These are phyloP conservation scores for Solanum ossicruentum DNA, from an alignment of 257 asterid species.

Conservation along the genomic window DNA sequence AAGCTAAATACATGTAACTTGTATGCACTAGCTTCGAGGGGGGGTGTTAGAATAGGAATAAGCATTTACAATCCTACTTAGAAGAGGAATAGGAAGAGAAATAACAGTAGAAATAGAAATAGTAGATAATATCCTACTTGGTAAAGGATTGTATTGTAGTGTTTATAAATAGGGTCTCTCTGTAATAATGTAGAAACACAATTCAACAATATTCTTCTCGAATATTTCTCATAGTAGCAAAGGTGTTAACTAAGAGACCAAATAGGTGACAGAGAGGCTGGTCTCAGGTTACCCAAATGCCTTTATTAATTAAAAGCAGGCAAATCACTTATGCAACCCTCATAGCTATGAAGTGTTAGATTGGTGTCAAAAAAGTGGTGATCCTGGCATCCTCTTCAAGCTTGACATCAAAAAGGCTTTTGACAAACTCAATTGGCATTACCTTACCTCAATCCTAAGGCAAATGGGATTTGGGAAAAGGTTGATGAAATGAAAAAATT, in stretches of 20 bases:
- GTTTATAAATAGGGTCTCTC: no score
- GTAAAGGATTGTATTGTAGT: no score
- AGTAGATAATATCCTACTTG: no score
- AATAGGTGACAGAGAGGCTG: not conserved
- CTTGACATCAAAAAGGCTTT: not conserved
- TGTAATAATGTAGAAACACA: no score
- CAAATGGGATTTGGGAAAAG: not conserved
- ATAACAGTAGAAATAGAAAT: no score
- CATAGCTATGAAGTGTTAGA: not conserved
- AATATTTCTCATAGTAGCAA: no score
- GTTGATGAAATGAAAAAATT: not conserved
- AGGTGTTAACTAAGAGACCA: not conserved
- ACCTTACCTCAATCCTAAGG: not conserved
- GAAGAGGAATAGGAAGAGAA: no score
- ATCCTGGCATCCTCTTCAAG: not conserved
- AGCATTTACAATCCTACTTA: no score
- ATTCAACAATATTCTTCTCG: no score
- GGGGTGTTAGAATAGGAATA: no score
- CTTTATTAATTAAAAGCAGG: not conserved
- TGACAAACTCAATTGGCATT: not conserved
- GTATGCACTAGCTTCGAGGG: no score
- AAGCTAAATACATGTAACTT: no score
- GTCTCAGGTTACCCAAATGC: not conserved
- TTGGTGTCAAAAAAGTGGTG: not conserved
- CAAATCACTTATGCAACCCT: not conserved